Evolutionary conservation across 2,329 filamentous ascomycete species (phyloP), one percentile per base, ranked within the genome.

Genomic region (Xylariaceae sp.): DNA sequence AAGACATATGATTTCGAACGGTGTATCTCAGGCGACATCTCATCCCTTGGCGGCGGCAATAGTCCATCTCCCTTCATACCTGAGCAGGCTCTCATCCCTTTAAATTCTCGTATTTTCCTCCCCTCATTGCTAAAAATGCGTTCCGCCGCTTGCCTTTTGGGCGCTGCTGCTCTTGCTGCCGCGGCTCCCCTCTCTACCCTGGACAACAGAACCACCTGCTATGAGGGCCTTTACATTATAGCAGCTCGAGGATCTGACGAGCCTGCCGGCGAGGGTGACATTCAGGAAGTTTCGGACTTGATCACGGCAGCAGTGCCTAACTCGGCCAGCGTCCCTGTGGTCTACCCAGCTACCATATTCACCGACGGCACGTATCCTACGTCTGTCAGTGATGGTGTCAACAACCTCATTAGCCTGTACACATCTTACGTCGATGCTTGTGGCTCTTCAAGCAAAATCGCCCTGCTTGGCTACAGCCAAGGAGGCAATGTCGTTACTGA

Each of bases 401-500:
- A n/a, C 3, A 45, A 53, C 17, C 12, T 42, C 20, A 46, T 48
- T 35, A 37, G 21, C 17, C 45, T 45, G 35, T 22, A 48, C 23
- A 4, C 41, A 23, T 34, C 34, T 7, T 53, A 53, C 12, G 45
- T 53, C 6, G 34, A 39, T 7, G 25, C 50, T 17, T 50, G 50
- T 43, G 50, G 48, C 2, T 8, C 45, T 17, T 48, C 48, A 6
- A 53, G 50, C 37, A 20, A 27, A 17, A 47, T 53, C 7, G 48
- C 22, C 14, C 36, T 53, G 1, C 5, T 53, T 22, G 50, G 50
- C 32, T 50, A 37, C 11, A 50, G 48, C 45, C 50, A 53, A 6
- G 50, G 50, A 22, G 50, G 50, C 40, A 53, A 53, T 8, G 45
- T 53, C 40, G 42, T 53, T 44, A 53, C 50, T 2, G 50, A 53